Base-by-base conservation (phyloP, 1,284 basidiomycete genomes). In the Ustilago curta region DNA sequence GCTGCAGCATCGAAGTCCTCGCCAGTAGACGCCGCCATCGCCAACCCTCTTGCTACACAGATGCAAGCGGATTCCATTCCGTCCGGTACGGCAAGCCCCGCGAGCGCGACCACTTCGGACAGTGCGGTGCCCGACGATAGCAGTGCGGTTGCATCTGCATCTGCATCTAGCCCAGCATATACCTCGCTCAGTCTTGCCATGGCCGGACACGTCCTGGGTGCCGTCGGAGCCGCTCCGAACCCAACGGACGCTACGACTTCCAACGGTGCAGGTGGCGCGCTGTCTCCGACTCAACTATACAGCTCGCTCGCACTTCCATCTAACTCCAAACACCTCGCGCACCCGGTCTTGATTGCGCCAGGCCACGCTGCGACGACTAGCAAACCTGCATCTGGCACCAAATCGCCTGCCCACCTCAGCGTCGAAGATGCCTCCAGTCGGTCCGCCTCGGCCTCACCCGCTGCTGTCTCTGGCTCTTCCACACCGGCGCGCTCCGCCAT, bases 251-350 rank as follows among this genome's bases (percentile, higher is more conserved):
- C 48, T 35, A n/a, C 43, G 8, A 12, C 49, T 9, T 18, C 39
- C 32, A 25, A 12, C 16, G 53, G 58, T 31, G 31, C 27, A 25
- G 42, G 40, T 8, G 37, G 54, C 3, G 27, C 44, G 1, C 18
- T 45, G 8, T 45, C 55, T 18, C 21, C 65, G 0, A 7, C 51
- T 21, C 67, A 68, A 27, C 65, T 76, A 2, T 71, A 61, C 60
- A 71, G 68, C 55, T 64, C 69, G 9, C 73, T 58, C 21, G 52
- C 73, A 4, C 27, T 59, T 18, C 64, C 73, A 6, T 49, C 64
- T 23, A 58, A 64, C 43, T 59, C 64, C n/a, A 71, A 54, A 7
- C 49, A 71, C 9, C 64, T 71, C 21, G 68, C 72, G n/a, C 69
- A 65, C 18, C 68, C 69, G 3, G 60, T 68, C 21, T 21, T 64